These are phyloP conservation scores for Calocera viscosa DNA, from an alignment of 768 basidiomycete species.

Conservation along the genomic window DNA sequence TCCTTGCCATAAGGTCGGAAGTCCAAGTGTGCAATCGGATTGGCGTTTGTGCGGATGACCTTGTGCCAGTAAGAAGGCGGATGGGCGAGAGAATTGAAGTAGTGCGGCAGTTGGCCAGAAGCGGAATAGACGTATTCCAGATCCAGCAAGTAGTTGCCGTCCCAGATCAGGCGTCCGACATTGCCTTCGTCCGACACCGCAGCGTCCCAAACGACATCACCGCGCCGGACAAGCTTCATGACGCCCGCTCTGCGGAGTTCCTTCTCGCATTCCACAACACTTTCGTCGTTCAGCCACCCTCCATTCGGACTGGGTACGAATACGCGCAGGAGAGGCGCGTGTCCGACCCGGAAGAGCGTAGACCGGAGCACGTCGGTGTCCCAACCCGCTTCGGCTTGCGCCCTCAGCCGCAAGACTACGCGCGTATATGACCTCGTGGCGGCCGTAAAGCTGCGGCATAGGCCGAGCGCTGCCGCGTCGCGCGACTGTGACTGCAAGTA, in stretches of 20 bases:
- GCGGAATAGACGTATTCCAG: conserved; percentile 70
- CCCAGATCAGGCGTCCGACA: conserved; percentile 72
- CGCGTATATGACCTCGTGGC: conserved; percentile 66
- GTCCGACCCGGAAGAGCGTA: conserved; percentile 54
- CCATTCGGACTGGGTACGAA: conserved; percentile 81
- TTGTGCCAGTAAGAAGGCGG: conserved; percentile 84
- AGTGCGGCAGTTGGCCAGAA: conserved; percentile 65
- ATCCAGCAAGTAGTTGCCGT: conserved; percentile 75
- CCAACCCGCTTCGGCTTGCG: conserved; percentile 56
- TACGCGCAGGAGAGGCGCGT: conserved; percentile 65
- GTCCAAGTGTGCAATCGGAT: conserved; percentile 55
- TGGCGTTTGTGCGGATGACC: conserved; percentile 47
- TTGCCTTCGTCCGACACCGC: conserved; percentile 81
- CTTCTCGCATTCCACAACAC: conserved; percentile 68
- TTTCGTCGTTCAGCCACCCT: conserved; percentile 72
- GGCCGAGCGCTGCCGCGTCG: conserved; percentile 12
- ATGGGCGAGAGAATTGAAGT: conserved; percentile 67
- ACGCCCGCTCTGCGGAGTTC: conserved; percentile 64
- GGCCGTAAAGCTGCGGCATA: conserved; percentile 25
- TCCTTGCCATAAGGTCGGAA: conserved; percentile 67
- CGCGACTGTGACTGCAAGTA: conserved; percentile 45
- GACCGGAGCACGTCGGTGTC: conserved; percentile 40
- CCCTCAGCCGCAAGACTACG: conserved; percentile 64
- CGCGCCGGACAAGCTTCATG: conserved; percentile 47
- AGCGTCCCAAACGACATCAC: conserved; percentile 78